Conservation (phyloP, 306 rosid genomes). For the Quercus rubra region DNA sequence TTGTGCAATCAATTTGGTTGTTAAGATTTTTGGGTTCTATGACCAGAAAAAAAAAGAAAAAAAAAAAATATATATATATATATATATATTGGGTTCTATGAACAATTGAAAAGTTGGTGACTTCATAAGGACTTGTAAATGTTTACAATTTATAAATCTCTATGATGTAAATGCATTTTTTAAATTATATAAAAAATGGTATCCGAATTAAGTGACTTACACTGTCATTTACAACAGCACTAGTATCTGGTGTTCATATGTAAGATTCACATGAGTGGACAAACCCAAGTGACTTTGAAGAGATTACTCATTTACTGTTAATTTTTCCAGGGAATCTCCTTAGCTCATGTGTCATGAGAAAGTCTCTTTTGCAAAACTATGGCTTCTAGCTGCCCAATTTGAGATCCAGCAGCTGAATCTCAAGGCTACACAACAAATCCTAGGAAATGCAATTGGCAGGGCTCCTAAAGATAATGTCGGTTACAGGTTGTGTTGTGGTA, state of each 20-base stretch:
- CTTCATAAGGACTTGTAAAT: background rate
- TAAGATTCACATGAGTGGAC: background rate
- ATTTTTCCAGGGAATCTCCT: conserved; percentile 71
- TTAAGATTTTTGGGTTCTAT: background rate
- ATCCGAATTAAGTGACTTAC: background rate
- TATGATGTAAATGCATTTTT: background rate
- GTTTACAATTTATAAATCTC: background rate
- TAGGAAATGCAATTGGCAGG: conserved; percentile 86
- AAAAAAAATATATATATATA: too few relatives aligned
- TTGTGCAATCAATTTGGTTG: too few relatives aligned
- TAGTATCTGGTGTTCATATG: background rate
- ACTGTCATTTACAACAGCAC: background rate
- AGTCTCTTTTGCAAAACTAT: conserved; percentile 62
- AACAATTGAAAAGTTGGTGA: background rate
- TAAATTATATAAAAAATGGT: background rate
- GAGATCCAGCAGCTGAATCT: conserved; percentile 87
- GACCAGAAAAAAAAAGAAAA: background rate
- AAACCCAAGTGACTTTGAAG: background rate
- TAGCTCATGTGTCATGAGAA: conserved; percentile 72
- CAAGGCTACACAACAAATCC: conserved; percentile 59
- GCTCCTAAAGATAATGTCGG: conserved; percentile 96
- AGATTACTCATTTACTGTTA: conserved; percentile 9
- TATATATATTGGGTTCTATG: background rate
- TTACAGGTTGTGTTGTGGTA: background rate
- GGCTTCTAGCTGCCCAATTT: conserved; percentile 70